Evolutionary conservation across 2,329 filamentous ascomycete species (phyloP), one percentile per base, ranked within the genome.

Genomic region (Fusarium poae): DNA sequence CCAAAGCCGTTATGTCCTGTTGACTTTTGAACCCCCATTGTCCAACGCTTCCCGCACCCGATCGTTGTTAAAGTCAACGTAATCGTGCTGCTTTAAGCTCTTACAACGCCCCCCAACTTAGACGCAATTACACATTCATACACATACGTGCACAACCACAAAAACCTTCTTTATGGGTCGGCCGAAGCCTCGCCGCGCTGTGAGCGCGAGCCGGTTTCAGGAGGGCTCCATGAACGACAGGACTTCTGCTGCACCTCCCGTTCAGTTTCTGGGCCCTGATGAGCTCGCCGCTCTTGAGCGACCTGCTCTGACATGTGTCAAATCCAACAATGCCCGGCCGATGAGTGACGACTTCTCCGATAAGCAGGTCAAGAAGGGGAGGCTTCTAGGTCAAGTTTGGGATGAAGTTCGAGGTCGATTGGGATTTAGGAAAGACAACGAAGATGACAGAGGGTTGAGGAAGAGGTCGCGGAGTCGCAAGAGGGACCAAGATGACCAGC

Each of bases 171-270:
- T 50, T 49, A 79, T 77, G 76, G 74, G 73, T 56, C 74, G 74
- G 13, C 73, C 76, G 35, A 70, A 61, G 59, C 76, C 64, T 76
- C 79, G 62, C 76, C 80, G 63, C 79, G 72, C 72, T 32, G 67
- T 64, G 57, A 77, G 71, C 64, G 79, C 71, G 39, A 82, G 88
- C 81, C 77, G 88, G 80, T 83, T 97, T 86, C 74, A 90, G 37
- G 94, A 97, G 80, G 94, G 91, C 40, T 95, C 91, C 74, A 95
- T 97, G 92, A 93, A 90, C 75, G 92, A 97, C 78, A 89, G 92
- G 68, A 83, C 87, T 32, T 94, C 91, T 74, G 85, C 88, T 61
- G 86, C 84, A 62, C 93, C 93, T 29, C 92, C 92, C 0, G 84
- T 86, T 44, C 84, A 88, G 40, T 94, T 92, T 77, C 83, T 91